These are phyloP conservation scores for Aciculosporium take DNA, from an alignment of 2,329 filamentous ascomycete species.

Conservation along the genomic window DNA sequence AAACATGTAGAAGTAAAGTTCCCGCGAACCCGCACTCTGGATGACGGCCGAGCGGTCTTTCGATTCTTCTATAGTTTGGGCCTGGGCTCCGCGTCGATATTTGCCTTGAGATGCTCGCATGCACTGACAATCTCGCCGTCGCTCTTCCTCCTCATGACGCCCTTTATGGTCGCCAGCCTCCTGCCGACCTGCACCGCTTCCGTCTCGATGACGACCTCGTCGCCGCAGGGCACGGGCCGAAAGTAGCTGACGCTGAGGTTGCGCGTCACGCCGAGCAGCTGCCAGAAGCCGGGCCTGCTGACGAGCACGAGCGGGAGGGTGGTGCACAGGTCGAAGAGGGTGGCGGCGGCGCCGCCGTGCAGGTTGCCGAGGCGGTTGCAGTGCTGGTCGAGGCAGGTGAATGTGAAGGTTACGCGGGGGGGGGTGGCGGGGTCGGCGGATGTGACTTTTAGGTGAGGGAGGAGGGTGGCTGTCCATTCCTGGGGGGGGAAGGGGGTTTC, in stretches of 20 bases:
- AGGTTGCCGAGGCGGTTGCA: conserved; percentile 40
- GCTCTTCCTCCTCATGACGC: conserved; percentile 37
- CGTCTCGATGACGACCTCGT: conserved; percentile 37
- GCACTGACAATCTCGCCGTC: conserved; percentile 39
- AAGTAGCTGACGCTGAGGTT: conserved; percentile 55
- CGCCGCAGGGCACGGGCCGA: conserved; percentile 41
- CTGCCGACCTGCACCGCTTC: conserved; percentile 44
- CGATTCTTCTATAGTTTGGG: conserved; percentile 11
- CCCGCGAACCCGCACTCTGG: too few relatives aligned
- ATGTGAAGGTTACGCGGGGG: conserved; percentile 30
- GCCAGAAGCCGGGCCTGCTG: conserved; percentile 45
- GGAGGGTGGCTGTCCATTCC: conserved; percentile 31
- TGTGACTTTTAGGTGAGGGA: conserved; percentile 27
- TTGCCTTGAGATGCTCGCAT: conserved; percentile 52
- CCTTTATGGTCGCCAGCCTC: conserved; percentile 37
- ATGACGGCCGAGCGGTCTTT: too few relatives aligned
- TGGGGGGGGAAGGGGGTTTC: conserved; percentile 11
- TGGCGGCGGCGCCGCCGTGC: conserved; percentile 49
- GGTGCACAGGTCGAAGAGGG: conserved; percentile 54
- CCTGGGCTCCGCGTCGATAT: conserved; percentile 34
- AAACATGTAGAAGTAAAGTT: too few relatives aligned
- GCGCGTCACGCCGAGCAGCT: conserved; percentile 47
- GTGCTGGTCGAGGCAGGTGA: conserved; percentile 35
- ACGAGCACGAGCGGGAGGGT: conserved; percentile 42
- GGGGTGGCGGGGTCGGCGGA: conserved; percentile 20